Conservation (phyloP, 2,329 filamentous ascomycete genomes). For the Colletotrichum sp. region DNA sequence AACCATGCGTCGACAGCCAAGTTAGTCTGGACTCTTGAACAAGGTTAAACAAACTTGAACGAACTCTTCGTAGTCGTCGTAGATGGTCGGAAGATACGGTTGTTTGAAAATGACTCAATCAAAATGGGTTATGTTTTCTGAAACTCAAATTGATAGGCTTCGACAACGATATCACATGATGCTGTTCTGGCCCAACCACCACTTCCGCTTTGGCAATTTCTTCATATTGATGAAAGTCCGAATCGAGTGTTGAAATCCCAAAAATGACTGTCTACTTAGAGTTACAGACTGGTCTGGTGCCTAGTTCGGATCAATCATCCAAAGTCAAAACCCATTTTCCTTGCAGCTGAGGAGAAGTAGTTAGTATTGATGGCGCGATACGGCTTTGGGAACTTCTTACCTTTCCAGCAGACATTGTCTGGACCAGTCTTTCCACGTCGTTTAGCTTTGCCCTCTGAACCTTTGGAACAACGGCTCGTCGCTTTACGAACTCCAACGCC, state of each 20-base stretch:
- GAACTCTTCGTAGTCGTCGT: not conserved
- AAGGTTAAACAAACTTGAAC: not conserved
- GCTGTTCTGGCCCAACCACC: not conserved
- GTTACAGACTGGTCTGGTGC: not conserved
- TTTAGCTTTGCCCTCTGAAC: constrained; percentile 28
- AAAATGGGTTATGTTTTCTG: not conserved
- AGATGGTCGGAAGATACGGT: not conserved
- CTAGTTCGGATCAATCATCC: not conserved
- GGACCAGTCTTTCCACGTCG: constrained; percentile 20
- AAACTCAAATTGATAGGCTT: not conserved
- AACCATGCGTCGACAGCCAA: not conserved
- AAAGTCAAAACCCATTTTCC: constrained; percentile 15
- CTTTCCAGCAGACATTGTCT: constrained; percentile 4
- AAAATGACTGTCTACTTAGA: not conserved
- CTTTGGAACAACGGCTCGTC: constrained; percentile 20
- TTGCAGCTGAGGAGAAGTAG: not conserved
- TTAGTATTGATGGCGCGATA: no score
- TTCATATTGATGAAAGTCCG: not conserved
- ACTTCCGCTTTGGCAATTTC: not conserved
- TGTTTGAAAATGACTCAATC: not conserved
- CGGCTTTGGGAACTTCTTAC: not conserved
- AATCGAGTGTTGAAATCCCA: not conserved
- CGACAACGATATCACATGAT: not conserved
- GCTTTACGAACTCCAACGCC: constrained; percentile 44
- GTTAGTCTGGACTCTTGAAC: not conserved